These are phyloP conservation scores for Lipomyces starkeyi DNA, from an alignment of 805 yeast genomes.

Conservation along the genomic window DNA sequence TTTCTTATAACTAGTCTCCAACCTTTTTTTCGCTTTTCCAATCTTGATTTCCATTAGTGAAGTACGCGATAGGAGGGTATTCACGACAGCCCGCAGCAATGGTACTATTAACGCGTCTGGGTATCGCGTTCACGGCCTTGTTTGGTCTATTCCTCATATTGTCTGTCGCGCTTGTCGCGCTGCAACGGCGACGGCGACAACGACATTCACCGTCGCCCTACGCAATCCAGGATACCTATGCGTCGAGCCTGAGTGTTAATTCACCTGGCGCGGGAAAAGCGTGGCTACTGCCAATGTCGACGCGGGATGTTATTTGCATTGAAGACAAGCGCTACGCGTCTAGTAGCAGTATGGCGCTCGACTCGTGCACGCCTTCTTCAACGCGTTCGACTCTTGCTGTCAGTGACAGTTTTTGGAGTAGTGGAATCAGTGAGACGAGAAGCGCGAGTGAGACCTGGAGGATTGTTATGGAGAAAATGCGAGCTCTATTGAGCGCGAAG, in stretches of 20 bases:
- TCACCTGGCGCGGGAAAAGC: slow-evolving; percentile 8
- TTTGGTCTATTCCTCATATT: slow-evolving; percentile 3
- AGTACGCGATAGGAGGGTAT: not conserved
- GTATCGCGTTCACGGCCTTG: slow-evolving; percentile 7
- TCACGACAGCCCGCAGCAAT: not conserved
- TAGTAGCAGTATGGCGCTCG: not conserved
- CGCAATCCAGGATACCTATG: not conserved
- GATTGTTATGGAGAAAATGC: not conserved
- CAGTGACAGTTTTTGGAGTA: not conserved
- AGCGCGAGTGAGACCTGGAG: not conserved
- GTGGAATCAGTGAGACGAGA: not conserved
- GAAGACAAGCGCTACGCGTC: not conserved
- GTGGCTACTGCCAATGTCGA: slow-evolving; percentile 6
- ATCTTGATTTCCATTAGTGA: not conserved
- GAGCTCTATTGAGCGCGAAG: not conserved
- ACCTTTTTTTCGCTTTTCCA: not conserved
- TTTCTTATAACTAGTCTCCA: not conserved
- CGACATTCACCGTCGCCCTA: not conserved
- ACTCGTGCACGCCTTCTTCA: not conserved
- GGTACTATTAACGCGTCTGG: not conserved
- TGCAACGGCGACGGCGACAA: not conserved
- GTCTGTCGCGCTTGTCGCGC: slow-evolving; percentile 4
- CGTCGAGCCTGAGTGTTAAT: not conserved
- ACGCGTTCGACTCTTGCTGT: slow-evolving; percentile 1
- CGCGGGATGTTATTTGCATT: not conserved